Evolutionary conservation across 2,329 filamentous ascomycete species (phyloP).

Genomic region (Lasiodiplodia theobromae): DNA sequence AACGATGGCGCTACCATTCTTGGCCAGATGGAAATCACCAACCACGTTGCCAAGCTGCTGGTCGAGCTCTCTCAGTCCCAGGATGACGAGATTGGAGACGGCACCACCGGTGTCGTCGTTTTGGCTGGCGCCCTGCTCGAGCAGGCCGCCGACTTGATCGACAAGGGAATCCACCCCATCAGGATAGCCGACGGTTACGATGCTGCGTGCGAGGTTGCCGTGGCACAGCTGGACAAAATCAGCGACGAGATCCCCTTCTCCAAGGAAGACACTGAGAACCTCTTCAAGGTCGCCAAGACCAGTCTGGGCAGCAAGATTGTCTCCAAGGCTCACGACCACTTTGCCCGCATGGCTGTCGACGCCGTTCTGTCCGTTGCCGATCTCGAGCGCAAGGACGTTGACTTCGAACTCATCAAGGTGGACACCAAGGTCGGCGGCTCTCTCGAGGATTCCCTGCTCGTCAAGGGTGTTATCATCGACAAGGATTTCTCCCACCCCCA

Average conservation of each 20-base stretch:
- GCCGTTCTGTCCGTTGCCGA: slow-evolving; percentile 96
- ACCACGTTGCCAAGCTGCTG: slow-evolving; percentile 96
- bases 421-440: slow-evolving; percentile 96
- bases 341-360: slow-evolving; percentile 95
- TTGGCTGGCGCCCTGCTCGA: slow-evolving; percentile 93
- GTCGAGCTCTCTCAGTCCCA: slow-evolving; percentile 98
- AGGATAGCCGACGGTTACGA: slow-evolving; percentile 98
- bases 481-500: slow-evolving; percentile 99
- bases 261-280: slow-evolving; percentile 79
- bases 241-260: slow-evolving; percentile 90
- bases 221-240: slow-evolving; percentile 90
- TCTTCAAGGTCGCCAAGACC: slow-evolving; percentile 93
- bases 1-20: slow-evolving; percentile 99
- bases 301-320: slow-evolving; percentile 99
- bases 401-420: slow-evolving; percentile 99
- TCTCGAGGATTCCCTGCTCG: slow-evolving; percentile 90
- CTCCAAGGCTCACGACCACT: slow-evolving; percentile 97
- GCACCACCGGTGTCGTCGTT: slow-evolving; percentile 96
- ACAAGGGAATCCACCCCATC: slow-evolving; percentile 99
- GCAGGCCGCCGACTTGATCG: slow-evolving; percentile 95
- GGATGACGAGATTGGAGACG: slow-evolving; percentile 98
- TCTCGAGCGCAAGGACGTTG: slow-evolving; percentile 93
- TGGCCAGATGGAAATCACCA: slow-evolving; percentile 96
- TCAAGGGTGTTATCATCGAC: slow-evolving; percentile 98
- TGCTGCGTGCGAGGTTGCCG: slow-evolving; percentile 94